Percentiles rank a stretch among this genome's conserved stretches.
phyloP scores from a whole-genome alignment of 768 basidiomycete genomes.

The Sistotremastrum niveocremeum region DNA sequence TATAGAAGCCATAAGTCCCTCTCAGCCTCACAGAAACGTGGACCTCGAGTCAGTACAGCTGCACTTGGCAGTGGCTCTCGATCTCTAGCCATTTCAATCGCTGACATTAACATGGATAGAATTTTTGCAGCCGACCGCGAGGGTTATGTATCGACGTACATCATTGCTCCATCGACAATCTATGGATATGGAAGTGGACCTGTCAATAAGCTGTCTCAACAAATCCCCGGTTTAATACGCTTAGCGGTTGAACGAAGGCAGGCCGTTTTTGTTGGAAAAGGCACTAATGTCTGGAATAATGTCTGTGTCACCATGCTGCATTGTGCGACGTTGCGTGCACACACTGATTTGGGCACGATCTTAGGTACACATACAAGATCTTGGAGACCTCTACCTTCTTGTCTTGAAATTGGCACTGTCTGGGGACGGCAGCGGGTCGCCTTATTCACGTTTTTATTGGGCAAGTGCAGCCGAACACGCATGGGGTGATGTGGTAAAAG shows the following conservation, averaged over 20 bases:
- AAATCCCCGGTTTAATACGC: conserved; percentile 10
- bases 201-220: conserved; percentile 11
- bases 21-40: conserved; percentile 13
- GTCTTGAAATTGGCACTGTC: conserved; percentile 11
- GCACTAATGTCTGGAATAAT: conserved; percentile 14
- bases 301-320: background rate
- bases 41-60: conserved; percentile 12
- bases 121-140: conserved; percentile 9
- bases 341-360: background rate
- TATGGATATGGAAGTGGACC: conserved; percentile 13
- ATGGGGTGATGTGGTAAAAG: conserved; percentile 11
- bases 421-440: conserved; percentile 3
- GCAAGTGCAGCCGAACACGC: conserved; percentile 10
- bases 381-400: conserved; percentile 13
- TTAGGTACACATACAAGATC: conserved; percentile 14
- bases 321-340: background rate
- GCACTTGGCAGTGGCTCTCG: background rate
- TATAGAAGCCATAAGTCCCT: conserved; percentile 9
- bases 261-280: conserved; percentile 11
- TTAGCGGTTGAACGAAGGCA: conserved; percentile 8
- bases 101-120: conserved; percentile 1
- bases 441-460: conserved; percentile 15
- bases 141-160: conserved; percentile 10
- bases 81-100: background rate
- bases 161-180: conserved; percentile 16